These are phyloP conservation scores for Phialocephala subalpina DNA, from an alignment of 2,329 filamentous ascomycete species.

Conservation along the genomic window DNA sequence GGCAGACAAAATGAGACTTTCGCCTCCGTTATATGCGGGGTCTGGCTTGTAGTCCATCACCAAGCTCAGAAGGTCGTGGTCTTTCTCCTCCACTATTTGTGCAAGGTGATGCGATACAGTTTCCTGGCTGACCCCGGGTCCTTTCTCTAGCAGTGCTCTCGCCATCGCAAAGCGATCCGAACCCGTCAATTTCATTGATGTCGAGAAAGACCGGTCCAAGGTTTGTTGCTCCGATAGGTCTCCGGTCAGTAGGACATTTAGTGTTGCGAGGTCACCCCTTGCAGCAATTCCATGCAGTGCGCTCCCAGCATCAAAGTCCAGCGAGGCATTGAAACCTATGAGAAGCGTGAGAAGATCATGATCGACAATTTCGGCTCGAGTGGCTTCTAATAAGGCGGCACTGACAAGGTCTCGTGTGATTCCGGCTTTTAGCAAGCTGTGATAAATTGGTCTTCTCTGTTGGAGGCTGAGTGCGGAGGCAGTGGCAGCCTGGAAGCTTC, in stretches of 20 bases:
- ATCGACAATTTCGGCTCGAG: constrained; percentile 6
- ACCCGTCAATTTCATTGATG: constrained; percentile 1
- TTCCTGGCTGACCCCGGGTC: constrained; percentile 8
- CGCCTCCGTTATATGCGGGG: constrained; percentile 12
- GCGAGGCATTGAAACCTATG: constrained; percentile 8
- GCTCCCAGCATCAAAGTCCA: constrained; percentile 14
- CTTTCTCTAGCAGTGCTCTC: constrained; percentile 12
- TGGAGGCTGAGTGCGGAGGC: neutral
- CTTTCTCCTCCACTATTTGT: constrained; percentile 10
- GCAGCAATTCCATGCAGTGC: constrained; percentile 2
- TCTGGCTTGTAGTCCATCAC: constrained; percentile 14
- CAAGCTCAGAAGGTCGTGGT: constrained; percentile 11
- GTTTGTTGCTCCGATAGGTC: neutral
- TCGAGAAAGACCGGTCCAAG: constrained; percentile 12
- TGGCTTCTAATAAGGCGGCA: constrained; percentile 5
- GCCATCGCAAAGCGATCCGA: constrained; percentile 3
- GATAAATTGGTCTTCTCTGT: constrained; percentile 1
- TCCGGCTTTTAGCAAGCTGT: constrained; percentile 10
- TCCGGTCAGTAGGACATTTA: constrained; percentile 11
- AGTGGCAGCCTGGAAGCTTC: constrained; percentile 4
- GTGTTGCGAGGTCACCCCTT: constrained; percentile 6
- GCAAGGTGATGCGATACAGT: constrained; percentile 11
- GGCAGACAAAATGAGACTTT: constrained; percentile 14
- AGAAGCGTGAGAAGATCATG: constrained; percentile 2
- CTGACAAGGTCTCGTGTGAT: constrained; percentile 16